Conservation (phyloP, 495 filamentous ascomycete genomes). For the Hyaloscypha bicolor region DNA sequence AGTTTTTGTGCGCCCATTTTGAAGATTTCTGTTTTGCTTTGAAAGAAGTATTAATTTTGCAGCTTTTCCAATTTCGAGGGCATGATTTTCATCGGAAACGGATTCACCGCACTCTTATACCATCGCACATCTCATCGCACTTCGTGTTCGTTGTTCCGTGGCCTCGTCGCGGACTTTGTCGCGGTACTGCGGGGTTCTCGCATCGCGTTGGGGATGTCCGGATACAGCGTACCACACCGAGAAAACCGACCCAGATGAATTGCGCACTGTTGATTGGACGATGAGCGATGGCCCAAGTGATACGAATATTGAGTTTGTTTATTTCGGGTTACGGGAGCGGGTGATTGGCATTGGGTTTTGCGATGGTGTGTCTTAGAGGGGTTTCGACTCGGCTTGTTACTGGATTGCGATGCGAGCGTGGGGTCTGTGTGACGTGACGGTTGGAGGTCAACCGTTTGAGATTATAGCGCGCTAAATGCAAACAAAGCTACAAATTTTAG, state of each 20-base stretch:
- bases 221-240: not conserved
- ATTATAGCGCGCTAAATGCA: not conserved
- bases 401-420: not conserved
- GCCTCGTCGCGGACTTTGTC: not conserved
- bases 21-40: not conserved
- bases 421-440: not conserved
- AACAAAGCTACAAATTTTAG: no score
- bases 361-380: not conserved
- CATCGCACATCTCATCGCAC: not conserved
- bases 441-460: not conserved
- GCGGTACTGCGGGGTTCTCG: not conserved
- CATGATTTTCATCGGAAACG: not conserved
- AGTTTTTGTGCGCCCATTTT: not conserved
- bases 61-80: not conserved
- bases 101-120: not conserved
- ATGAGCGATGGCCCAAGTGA: not conserved
- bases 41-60: not conserved
- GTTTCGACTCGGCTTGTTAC: not conserved
- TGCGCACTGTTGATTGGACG: not conserved
- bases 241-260: not conserved
- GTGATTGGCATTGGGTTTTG: not conserved
- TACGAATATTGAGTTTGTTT: not conserved
- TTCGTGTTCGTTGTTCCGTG: not conserved
- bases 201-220: conserved; percentile 1
- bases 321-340: not conserved